Conservation (phyloP, 306 rosid species). For the Senna tora region DNA sequence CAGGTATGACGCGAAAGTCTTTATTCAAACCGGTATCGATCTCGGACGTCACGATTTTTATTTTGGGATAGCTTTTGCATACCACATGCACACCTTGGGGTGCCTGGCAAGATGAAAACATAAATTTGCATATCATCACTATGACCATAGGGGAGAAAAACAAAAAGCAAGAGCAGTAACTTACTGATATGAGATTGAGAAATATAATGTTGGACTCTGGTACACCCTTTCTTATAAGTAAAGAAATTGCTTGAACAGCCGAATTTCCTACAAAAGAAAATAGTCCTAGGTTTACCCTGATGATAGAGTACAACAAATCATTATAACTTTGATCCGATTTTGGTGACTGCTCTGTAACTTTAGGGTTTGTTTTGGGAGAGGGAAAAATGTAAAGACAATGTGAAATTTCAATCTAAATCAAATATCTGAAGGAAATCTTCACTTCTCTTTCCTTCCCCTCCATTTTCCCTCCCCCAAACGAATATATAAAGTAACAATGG, state of each 20-base stretch:
- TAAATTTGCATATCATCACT: constrained; percentile 1
- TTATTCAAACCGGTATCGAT: constrained; percentile 79
- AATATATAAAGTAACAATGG: neutral
- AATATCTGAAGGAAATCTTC: too few species aligned
- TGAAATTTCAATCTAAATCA: too few species aligned
- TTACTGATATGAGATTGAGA: constrained; percentile 96
- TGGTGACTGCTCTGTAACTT: constrained; percentile 4
- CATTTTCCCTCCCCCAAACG: too few species aligned
- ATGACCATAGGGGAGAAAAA: constrained; percentile 14
- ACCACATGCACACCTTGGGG: constrained; percentile 93
- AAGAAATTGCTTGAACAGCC: constrained; percentile 89
- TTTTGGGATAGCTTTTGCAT: constrained; percentile 88
- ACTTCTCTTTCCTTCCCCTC: too few species aligned
- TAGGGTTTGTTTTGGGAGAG: neutral
- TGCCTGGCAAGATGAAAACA: constrained; percentile 62
- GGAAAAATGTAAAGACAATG: too few species aligned
- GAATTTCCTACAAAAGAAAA: constrained; percentile 71
- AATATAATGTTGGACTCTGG: constrained; percentile 97
- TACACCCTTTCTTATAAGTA: constrained; percentile 81
- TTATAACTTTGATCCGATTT: neutral
- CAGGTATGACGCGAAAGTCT: constrained; percentile 90
- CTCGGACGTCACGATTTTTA: constrained; percentile 97
- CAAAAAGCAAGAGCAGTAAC: constrained; percentile 34
- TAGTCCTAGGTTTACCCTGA: constrained; percentile 15
- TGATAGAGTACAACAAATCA: constrained; percentile 12